Evolutionary conservation across 257 asterid genomes (phyloP), one percentile per base, ranked within the genome.

Genomic region (Cordia subcordata): DNA sequence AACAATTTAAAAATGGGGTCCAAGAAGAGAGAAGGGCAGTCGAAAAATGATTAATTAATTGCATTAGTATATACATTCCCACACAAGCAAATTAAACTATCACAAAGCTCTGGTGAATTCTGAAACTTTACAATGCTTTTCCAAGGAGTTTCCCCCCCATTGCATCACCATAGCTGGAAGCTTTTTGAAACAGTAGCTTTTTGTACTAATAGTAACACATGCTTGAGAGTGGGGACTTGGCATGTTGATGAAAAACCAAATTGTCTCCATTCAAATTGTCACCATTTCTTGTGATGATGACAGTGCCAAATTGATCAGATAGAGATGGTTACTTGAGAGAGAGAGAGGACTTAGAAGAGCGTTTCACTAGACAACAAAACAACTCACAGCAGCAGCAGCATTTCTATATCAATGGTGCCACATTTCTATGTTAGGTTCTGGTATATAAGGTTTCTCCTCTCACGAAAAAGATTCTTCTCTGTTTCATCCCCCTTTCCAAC

Each of bases 381-480:
- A 45, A 11, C 17, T 12, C 57, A 20, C 17, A 27, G 21, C 14
- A 11, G 57, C 38, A 53, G 37, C 39, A 40, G 35, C 35, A 12
- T n/a, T n/a, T n/a, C n/a, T n/a, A n/a, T 57, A 70, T 58, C 67
- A 66, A 67, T 72, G 42, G 55, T n/a, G n/a, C 39, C 58, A 61
- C 50, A 49, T 83, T 83, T 72, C 87, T 55, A 60, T 51, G 40
- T 68, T 61, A 11, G 68, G 73, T 60, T 60, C 56, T 33, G 51
- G n/a, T n/a, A 58, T 54, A 38, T 54, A 64, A 68, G 42, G 62
- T 55, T 61, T 49, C 72, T 22, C 68, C 65, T 52, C 49, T 68
- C 85, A 82, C 83, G 77, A 69, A 82, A 81, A 73, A 72, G 75
- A 81, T 81, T 70, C 70, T 39, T 64, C 46, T 14, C 61, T 53